These are phyloP conservation scores for Tylopilus rubrobrunneus DNA, from an alignment of 768 basidiomycete species.

Conservation along the genomic window DNA sequence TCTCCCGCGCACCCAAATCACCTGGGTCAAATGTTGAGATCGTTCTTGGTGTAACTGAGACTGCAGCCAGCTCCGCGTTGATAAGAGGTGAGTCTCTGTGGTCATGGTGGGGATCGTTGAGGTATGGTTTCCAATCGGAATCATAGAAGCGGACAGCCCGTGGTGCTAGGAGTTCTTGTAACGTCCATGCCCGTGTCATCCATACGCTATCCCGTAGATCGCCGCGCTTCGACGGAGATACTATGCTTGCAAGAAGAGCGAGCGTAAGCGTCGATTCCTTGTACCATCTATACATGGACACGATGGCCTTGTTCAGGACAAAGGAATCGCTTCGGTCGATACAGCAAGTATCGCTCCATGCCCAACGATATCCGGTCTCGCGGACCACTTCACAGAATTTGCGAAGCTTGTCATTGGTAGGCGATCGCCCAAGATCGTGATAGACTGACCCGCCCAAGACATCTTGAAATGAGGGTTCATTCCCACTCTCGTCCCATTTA, in stretches of 20 bases:
- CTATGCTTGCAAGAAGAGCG: neutral
- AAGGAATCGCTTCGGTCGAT: neutral
- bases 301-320: neutral
- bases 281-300: slow-evolving; percentile 9
- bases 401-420: neutral
- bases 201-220: slow-evolving; percentile 1
- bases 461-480: slow-evolving; percentile 1
- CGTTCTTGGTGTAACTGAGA: neutral
- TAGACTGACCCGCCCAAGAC: neutral
- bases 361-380: neutral
- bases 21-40: neutral
- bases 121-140: slow-evolving; percentile 3
- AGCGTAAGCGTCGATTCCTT: neutral
- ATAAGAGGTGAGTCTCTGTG: slow-evolving; percentile 1
- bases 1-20: neutral
- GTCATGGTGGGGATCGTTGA: neutral
- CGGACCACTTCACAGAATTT: neutral
- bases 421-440: no score
- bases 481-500: slow-evolving; percentile 2
- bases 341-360: neutral
- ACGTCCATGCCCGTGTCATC: slow-evolving; percentile 6
- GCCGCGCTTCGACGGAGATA: neutral
- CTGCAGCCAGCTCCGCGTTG: neutral
- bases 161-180: slow-evolving; percentile 8
- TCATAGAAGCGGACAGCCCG: slow-evolving; percentile 8